These are phyloP conservation scores for Globisporangium paroecandrum DNA, from an alignment of 352 stramenopile genomes.

Conservation along the genomic window DNA sequence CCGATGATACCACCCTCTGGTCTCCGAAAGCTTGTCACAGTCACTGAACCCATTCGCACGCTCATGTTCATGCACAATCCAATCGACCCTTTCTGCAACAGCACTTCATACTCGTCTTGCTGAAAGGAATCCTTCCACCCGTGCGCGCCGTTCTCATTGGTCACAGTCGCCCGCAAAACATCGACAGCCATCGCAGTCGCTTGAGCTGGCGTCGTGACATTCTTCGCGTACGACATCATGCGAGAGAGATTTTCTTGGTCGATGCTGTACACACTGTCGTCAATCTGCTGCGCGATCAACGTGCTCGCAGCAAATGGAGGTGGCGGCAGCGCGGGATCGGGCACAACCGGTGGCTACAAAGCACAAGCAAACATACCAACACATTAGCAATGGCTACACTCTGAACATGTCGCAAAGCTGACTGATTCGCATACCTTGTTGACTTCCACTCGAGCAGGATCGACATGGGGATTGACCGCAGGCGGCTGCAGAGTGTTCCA, in stretches of 20 bases:
- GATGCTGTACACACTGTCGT: constrained; percentile 54
- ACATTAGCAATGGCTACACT: not conserved
- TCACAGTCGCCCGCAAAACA: constrained; percentile 48
- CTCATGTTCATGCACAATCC: constrained; percentile 91
- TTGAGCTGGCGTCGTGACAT: constrained; percentile 50
- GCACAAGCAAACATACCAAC: not conserved
- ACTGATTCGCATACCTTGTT: constrained; percentile 11
- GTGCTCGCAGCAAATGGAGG: constrained; percentile 58
- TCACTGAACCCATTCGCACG: constrained; percentile 73
- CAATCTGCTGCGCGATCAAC: constrained; percentile 55
- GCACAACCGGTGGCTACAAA: not conserved
- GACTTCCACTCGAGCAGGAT: constrained; percentile 5
- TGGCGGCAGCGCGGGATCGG: constrained; percentile 46
- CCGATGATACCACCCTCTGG: constrained; percentile 71
- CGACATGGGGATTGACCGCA: not conserved
- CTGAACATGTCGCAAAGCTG: not conserved
- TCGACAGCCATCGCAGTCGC: constrained; percentile 70
- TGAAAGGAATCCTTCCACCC: constrained; percentile 69
- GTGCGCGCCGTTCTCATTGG: constrained; percentile 40
- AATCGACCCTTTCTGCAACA: constrained; percentile 84
- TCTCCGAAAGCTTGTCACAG: constrained; percentile 79
- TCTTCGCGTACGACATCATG: constrained; percentile 61
- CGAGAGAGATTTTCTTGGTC: constrained; percentile 44
- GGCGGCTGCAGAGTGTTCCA: constrained; percentile 24
- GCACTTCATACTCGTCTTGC: constrained; percentile 77